Base-by-base conservation (phyloP, 148 eudicot genomes). In the Chenopodium album region DNA sequence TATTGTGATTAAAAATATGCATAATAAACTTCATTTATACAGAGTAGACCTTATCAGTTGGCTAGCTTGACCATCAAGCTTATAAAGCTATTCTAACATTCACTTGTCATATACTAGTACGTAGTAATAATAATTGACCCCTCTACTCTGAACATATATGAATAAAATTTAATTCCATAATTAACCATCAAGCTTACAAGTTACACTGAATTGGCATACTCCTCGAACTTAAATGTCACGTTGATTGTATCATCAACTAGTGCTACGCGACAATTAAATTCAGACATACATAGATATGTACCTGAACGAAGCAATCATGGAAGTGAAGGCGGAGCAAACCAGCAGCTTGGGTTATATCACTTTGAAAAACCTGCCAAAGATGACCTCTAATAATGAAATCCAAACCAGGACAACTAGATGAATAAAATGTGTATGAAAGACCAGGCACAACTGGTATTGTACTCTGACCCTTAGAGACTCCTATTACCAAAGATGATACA, bases 271-370 rank as follows among this genome's bases (percentile, higher is more conserved):
- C 16, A 50, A 50, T 13, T 50, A 50, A 50, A 50, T 50, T 13
- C 3, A 50, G 14, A 50, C 16, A 0, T 2, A 50, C 14, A 16
- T 12, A 56, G 62, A 13, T 54, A 54, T 48, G 11, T 65, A 88
- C 92, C 87, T 89, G 90, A 78, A 88, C 92, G 63, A 89, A 89
- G 87, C 91, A 89, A 50, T 89, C 91, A 29, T 89, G 91, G 78
- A 89, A 89, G 62, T 89, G 91, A 60, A 89, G 80, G 64, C 91
- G 91, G 13, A 89, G 91, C 76, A 89, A 81, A 37, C 89, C 88
- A 4, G 91, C 90, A 7, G 90, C 90, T 37, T 82, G 88, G 13
- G 85, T 84, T 0, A 83, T 84, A 54, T 87, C 90, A 9, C 67
- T 78, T 76, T 83, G 56, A 48, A 89, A 89, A 0, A 78, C 78